Base-by-base conservation (phyloP, 2,329 filamentous ascomycete genomes). In the Lecanoromycetidae sp. region DNA sequence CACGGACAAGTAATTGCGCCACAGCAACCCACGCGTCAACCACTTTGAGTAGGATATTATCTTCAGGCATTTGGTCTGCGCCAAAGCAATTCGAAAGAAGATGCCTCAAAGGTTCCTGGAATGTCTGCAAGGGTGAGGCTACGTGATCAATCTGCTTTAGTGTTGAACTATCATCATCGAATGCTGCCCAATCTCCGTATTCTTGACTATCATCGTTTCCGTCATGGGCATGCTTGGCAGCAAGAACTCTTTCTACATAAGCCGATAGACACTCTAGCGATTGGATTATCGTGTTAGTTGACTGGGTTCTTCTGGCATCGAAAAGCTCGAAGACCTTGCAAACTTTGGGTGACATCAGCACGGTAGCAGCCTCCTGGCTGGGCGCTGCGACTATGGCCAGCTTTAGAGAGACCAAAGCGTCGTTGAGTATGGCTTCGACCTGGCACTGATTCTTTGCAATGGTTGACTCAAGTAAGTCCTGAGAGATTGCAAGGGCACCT, bases 1-100 rank as follows among this genome's bases (percentile, higher is more conserved):
- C 60, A n/a, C 61, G 61, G 13, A 77, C 69, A 36, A 72, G 64
- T 8, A 62, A 55, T n/a, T 63, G 57, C 3, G 71, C 72, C 30
- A 76, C 54, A 5, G 63, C 62, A 8, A 68, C 63, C 78, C 77
- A 82, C 15, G 69, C 69, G 49, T 79, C 71, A 13, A 79, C 62
- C 10, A 71, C 60, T 34, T 65, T 68, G 38, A 68, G 58, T 5
- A 80, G 65, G 5, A 80, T 58, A 1, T 57, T 58, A 54, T 81
- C 76, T 37, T 77, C 71, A 1, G 72, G 68, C 17, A 67, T 63
- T 13, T 63, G 57, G 47, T 81, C 77, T 29, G 75, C 72, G 6
- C 77, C 77, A 56, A 80, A 79, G 43, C 72, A 72, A 50, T 76
- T 79, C 1, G 77, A 80, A 19, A 80, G 60, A 22, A 80, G 65